Percentiles rank a stretch among this genome's conserved stretches.
These are phyloP conservation scores for Rhodomyrtus tomentosa DNA, from an alignment of 345 rosid species.

Conservation along the genomic window DNA sequence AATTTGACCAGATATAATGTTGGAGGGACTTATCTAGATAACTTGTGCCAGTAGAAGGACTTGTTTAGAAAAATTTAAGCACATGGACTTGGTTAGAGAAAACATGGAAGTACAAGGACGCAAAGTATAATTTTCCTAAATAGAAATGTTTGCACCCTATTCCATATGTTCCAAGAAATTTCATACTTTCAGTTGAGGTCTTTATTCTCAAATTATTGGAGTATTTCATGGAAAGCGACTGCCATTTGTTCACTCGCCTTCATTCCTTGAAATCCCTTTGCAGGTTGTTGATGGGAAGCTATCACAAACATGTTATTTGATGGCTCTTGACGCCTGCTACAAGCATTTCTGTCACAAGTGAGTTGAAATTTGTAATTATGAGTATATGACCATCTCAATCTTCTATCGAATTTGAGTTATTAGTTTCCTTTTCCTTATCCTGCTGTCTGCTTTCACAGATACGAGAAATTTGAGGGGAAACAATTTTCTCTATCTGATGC, in stretches of 20 bases:
- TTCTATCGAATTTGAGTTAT: neutral
- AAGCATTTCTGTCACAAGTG: conserved; percentile 77
- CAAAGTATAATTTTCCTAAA: neutral
- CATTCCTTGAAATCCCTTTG: conserved; percentile 1
- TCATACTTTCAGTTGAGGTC: neutral
- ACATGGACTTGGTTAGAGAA: neutral
- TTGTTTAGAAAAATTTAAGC: neutral
- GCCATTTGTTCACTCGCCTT: neutral
- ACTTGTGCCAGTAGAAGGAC: neutral
- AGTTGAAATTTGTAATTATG: neutral
- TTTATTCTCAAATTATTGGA: neutral
- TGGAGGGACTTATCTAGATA: neutral
- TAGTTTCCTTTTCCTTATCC: neutral
- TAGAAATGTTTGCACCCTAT: neutral
- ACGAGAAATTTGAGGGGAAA: conserved; percentile 74
- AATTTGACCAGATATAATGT: neutral
- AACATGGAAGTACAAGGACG: neutral
- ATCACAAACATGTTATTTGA: conserved; percentile 96
- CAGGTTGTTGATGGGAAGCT: conserved; percentile 99
- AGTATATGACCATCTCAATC: neutral
- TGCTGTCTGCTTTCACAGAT: conserved; percentile 29
- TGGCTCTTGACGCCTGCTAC: conserved; percentile 96
- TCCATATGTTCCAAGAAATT: neutral
- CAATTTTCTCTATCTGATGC: conserved; percentile 75
- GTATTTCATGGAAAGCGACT: neutral